Evolutionary conservation across 257 asterid species (phyloP), one percentile per base, ranked within the genome.

Genomic region (Coffea eugenioides): DNA sequence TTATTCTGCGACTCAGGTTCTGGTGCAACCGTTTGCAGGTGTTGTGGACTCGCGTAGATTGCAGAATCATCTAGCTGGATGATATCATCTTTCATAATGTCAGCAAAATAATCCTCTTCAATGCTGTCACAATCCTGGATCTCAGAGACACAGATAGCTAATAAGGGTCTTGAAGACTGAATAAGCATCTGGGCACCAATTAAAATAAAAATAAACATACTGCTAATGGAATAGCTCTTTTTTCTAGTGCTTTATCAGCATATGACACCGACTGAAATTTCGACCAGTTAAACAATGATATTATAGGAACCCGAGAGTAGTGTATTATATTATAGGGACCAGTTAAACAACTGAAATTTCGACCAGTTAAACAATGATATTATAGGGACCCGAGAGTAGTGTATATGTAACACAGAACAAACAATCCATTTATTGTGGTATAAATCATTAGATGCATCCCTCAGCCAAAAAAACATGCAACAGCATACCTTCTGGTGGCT

Each of bases 71-170:
- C 99, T 36, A 93, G 89, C 81, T 84, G 80, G 21, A 95, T 82
- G 69, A 95, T 95, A 82, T 95, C 95, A 68, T 95, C 97, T 77
- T 92, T 86, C 97, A 95, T 86, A 81, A 95, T 90, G 82, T 95
- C 99, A 0, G 97, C 97, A 71, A 88, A 93, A 1, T 90, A 95
- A 77, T 95, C 98, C n/a, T 93, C 99, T 77, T 88, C 97, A 36
- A 82, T 87, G 3, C 67, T 80, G 34, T 59, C 9, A 77, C 80
- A 9, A 13, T 61, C 86, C 97, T 92, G 89, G 51, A 49, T n/a
- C n/a, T n/a, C n/a, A n/a, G n/a, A n/a, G n/a, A n/a, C n/a, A n/a
- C n/a, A n/a, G n/a, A n/a, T n/a, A n/a, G n/a, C n/a, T n/a, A n/a
- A n/a, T n/a, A n/a, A n/a, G n/a, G n/a, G n/a, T n/a, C n/a, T n/a